Conservation (phyloP, 129 eudicot species). For the Scalesia atractyloides region DNA sequence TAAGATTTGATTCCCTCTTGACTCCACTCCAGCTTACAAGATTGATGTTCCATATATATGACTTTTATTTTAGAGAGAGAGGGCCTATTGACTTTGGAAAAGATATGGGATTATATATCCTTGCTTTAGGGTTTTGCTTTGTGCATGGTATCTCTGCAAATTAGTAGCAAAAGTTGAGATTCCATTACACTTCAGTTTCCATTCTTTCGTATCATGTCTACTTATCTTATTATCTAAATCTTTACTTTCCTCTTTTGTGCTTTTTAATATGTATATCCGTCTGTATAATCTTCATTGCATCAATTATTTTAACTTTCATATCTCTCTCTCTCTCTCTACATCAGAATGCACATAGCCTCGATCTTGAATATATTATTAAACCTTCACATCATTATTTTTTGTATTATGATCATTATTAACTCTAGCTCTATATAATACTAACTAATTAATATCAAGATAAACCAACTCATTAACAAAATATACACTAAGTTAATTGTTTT, state of each 20-base stretch:
- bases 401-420: too few relatives aligned
- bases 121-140: conserved; percentile 27
- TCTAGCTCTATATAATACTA: too few relatives aligned
- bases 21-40: conserved; percentile 33
- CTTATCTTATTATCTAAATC: conserved; percentile 29
- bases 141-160: conserved; percentile 39
- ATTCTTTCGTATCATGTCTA: conserved; percentile 12
- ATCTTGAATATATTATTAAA: not conserved
- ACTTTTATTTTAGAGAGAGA: not conserved
- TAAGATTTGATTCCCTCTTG: conserved; percentile 42
- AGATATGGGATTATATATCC: conserved; percentile 16
- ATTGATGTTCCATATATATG: conserved; percentile 35
- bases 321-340: conserved; percentile 13
- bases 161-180: conserved; percentile 30
- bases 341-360: not conserved
- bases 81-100: conserved; percentile 37
- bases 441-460: too few relatives aligned
- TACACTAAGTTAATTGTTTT: too few relatives aligned
- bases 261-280: conserved; percentile 27
- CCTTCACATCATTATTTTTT: not conserved
- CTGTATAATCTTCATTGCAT: conserved; percentile 34
- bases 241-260: conserved; percentile 36
- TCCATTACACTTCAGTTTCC: conserved; percentile 5
- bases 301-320: conserved; percentile 9
- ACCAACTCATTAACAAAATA: too few relatives aligned